Percentiles rank a stretch among this genome's conserved stretches.
Evolutionary conservation across 371 early-diverging fungal genomes (phyloP).

Genomic region (Zopfochytrium polystomum): DNA sequence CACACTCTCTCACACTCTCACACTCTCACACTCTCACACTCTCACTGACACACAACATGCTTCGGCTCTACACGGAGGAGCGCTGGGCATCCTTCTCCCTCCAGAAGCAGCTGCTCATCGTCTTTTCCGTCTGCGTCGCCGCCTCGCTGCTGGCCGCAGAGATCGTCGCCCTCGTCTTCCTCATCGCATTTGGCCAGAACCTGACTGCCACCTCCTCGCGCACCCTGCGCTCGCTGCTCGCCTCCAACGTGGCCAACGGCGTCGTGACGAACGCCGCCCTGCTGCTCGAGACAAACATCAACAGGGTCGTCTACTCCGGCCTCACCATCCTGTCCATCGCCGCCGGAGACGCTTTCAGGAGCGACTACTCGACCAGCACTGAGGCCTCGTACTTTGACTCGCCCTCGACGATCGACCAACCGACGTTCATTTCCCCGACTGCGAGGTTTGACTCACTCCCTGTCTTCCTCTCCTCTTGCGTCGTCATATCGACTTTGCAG

Average conservation of each 20-base stretch:
- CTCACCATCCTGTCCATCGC: constrained; percentile 3
- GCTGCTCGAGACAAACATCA: constrained; percentile 25
- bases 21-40: too few relatives aligned
- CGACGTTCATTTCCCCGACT: background rate
- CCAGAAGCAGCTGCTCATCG: constrained; percentile 23
- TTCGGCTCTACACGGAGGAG: too few relatives aligned
- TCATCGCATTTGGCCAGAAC: constrained; percentile 8
- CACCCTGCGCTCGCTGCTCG: constrained; percentile 13
- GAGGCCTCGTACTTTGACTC: constrained; percentile 21
- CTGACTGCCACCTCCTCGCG: constrained; percentile 16
- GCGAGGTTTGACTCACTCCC: background rate
- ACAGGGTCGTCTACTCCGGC: constrained; percentile 8
- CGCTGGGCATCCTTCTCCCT: too few relatives aligned
- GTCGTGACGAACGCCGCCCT: constrained; percentile 16
- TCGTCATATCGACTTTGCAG: background rate
- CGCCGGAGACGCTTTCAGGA: constrained; percentile 19
- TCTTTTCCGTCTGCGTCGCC: constrained; percentile 10
- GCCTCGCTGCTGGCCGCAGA: constrained; percentile 22
- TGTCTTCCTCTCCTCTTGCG: background rate
- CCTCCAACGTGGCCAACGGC: constrained; percentile 9
- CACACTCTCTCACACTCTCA: too few relatives aligned
- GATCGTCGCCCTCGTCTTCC: constrained; percentile 20
- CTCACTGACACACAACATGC: too few relatives aligned
- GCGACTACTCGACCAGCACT: constrained; percentile 19
- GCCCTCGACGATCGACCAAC: constrained; percentile 4